Percentiles rank a stretch among this genome's conserved stretches.
These are phyloP conservation scores for Colletotrichum truncatum DNA, from an alignment of 2,329 filamentous ascomycete species.

Conservation along the genomic window DNA sequence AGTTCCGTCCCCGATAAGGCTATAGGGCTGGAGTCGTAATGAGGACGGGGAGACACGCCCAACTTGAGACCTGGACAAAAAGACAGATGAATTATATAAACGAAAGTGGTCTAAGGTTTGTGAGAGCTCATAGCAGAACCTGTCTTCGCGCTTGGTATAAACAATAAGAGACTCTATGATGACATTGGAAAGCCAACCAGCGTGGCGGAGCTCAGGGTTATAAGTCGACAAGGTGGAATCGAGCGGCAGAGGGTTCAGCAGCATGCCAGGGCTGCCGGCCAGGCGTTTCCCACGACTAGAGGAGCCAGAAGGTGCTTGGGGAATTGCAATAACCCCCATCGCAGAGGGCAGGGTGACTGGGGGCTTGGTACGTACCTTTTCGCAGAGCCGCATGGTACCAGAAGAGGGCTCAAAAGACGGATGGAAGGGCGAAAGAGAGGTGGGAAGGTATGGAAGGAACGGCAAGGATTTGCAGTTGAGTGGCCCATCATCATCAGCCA, in stretches of 20 bases:
- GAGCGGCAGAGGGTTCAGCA: background rate
- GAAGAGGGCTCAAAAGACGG: background rate
- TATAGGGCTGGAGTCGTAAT: background rate
- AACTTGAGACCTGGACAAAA: background rate
- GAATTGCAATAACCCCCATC: constrained; percentile 1
- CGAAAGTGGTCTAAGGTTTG: background rate
- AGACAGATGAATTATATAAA: constrained; percentile 8
- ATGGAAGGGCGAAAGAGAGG: constrained; percentile 2
- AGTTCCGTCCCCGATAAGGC: background rate
- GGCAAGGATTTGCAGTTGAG: constrained; percentile 18
- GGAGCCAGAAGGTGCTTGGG: background rate
- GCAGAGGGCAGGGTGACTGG: background rate
- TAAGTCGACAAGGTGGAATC: constrained; percentile 6
- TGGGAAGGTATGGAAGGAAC: constrained; percentile 11
- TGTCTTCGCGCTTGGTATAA: background rate
- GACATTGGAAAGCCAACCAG: background rate
- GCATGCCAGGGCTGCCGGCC: constrained; percentile 7
- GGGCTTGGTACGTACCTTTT: constrained; percentile 5
- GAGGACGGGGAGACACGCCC: background rate
- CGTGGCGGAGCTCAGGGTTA: constrained; percentile 19
- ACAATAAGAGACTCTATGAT: background rate
- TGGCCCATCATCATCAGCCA: constrained; percentile 10
- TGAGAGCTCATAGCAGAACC: background rate
- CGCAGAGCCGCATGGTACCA: constrained; percentile 17
- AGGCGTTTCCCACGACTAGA: background rate